Percentiles rank a stretch among this genome's conserved stretches.
Evolutionary conservation across 2,329 filamentous ascomycete species (phyloP).

Genomic region (Ophiostoma tasmaniense): DNA sequence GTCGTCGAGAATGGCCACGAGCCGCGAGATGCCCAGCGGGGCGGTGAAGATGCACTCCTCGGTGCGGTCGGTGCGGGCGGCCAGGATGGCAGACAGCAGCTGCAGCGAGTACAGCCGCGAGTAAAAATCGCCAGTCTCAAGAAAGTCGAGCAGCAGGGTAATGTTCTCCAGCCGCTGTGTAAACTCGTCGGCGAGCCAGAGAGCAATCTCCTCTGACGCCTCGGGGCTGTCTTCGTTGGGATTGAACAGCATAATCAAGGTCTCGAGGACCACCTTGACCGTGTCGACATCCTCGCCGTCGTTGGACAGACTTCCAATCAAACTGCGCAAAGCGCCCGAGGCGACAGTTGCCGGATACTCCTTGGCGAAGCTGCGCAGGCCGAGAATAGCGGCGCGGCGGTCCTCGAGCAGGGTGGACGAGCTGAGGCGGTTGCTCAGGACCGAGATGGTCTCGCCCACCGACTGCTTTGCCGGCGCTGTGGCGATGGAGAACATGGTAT

Average conservation of each 20-base stretch:
- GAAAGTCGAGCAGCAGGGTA: constrained; percentile 76
- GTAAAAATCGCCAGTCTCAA: constrained; percentile 83
- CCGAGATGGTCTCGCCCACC: constrained; percentile 86
- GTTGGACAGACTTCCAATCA: constrained; percentile 77
- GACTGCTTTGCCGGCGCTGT: constrained; percentile 88
- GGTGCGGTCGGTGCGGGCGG: constrained; percentile 78
- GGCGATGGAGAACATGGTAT: constrained; percentile 52
- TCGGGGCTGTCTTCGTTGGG: constrained; percentile 68
- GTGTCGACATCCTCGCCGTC: constrained; percentile 95
- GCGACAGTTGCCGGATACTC: constrained; percentile 93
- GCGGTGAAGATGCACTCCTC: constrained; percentile 91
- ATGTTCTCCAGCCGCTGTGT: constrained; percentile 97
- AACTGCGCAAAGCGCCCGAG: constrained; percentile 77
- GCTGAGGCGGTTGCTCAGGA: constrained; percentile 75
- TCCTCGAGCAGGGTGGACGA: constrained; percentile 92
- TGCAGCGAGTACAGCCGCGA: constrained; percentile 85
- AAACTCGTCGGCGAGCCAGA: constrained; percentile 97
- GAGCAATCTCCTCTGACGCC: constrained; percentile 87
- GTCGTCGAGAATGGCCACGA: constrained; percentile 80
- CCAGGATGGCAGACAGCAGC: constrained; percentile 76
- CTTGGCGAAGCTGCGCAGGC: constrained; percentile 90
- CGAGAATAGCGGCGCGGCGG: constrained; percentile 83
- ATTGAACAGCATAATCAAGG: constrained; percentile 82
- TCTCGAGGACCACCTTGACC: constrained; percentile 89
- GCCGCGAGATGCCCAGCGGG: constrained; percentile 75